Conservation (phyloP, 352 stramenopile species). For the Peronospora farinosa region DNA sequence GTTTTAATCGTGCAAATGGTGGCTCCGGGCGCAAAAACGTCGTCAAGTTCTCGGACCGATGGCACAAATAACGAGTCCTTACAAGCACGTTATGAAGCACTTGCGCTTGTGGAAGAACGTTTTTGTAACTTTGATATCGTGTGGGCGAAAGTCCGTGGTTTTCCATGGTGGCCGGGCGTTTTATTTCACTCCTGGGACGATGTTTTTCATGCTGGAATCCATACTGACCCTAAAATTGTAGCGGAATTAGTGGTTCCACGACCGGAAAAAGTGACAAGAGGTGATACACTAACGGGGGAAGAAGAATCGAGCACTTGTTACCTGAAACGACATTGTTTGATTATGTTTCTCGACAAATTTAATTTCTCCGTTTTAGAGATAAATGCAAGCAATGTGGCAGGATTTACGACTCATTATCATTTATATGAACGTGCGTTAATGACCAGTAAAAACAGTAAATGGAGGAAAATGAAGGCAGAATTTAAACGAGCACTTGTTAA, state of each 20-base stretch:
- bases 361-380: slow-evolving; percentile 48
- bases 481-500: slow-evolving; percentile 36
- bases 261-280: slow-evolving; percentile 27
- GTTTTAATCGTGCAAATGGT: slow-evolving; percentile 27
- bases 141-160: slow-evolving; percentile 63
- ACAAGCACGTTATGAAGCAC: slow-evolving; percentile 24
- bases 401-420: slow-evolving; percentile 52
- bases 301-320: slow-evolving; percentile 23
- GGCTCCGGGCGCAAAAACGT: slow-evolving; percentile 22
- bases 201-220: slow-evolving; percentile 36
- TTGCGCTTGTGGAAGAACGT: slow-evolving; percentile 40
- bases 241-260: slow-evolving; percentile 30
- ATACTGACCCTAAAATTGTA: slow-evolving; percentile 34
- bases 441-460: slow-evolving; percentile 17
- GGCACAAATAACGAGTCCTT: slow-evolving; percentile 17
- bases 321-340: slow-evolving; percentile 30
- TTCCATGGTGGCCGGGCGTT: slow-evolving; percentile 75
- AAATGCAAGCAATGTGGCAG: slow-evolving; percentile 29
- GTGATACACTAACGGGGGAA: slow-evolving; percentile 20
- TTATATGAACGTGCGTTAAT: slow-evolving; percentile 27
- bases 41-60: slow-evolving; percentile 21
- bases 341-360: slow-evolving; percentile 69
- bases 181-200: slow-evolving; percentile 63
- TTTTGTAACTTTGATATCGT: slow-evolving; percentile 75
- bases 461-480: slow-evolving; percentile 23